Base-by-base conservation (phyloP, 768 basidiomycete species). In the Rhizopogon sp. region DNA sequence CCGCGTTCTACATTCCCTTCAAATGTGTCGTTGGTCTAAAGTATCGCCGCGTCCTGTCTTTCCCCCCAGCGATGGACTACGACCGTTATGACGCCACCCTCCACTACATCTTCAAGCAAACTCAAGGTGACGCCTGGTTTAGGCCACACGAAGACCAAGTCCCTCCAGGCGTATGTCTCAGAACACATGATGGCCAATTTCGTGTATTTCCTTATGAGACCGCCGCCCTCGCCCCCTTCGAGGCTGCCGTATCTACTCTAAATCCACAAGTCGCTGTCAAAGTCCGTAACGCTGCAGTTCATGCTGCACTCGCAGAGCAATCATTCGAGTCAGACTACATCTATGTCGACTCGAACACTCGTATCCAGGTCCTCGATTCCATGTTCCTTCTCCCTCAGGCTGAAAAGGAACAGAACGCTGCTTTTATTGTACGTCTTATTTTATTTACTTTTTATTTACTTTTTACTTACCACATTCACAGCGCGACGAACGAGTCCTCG, bases 291-390 rank as follows among this genome's bases (percentile, higher is more conserved):
- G 79, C 77, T 2, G 73, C 76, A 10, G 76, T 80, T 0, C 79
- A 82, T 40, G 78, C 80, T 16, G 79, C 80, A 0, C 67, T 82
- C 44, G 74, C 77, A 41, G 78, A 79, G 60, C 59, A 35, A 17
- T 25, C 29, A 33, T 14, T 14, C 29, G 69, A 68, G 54, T 50
- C 61, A 0, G 68, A 70, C 39, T 76, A 77, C 35, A 70, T 74
- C 59, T 75, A 70, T 60, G 75, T 79, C 59, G 78, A 79, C 61
- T 66, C 72, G 54, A 75, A 80, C 61, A 79, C 90, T 5, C 86
- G 90, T 56, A 93, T 94, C 51, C 91, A 93, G 67, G 80, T 94
- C 57, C 66, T 93, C 46, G 88, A 92, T 62, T 85, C 87, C 22
- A 85, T 94, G 76, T 71, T 83, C 55, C 76, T 81, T 64, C 83